Evolutionary conservation across 495 filamentous ascomycete species (phyloP).

Genomic region (Barbatosphaeria neglecta): DNA sequence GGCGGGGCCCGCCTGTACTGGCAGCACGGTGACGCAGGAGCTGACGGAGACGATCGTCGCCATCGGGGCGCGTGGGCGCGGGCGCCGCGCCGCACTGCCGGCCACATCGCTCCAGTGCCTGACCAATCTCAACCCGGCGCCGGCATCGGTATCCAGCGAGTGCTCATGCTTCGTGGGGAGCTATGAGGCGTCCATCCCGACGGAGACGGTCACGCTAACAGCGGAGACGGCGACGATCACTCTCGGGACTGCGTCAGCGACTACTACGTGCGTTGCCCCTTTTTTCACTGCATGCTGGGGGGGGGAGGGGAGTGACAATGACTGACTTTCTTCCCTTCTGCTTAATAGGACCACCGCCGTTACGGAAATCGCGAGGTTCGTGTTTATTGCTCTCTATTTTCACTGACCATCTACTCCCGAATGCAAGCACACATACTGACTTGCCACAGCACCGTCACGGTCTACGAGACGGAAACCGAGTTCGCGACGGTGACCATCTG

Average conservation of each 20-base stretch:
- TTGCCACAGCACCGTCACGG: not conserved
- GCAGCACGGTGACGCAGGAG: not conserved
- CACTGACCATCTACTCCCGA: not conserved
- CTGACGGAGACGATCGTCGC: not conserved
- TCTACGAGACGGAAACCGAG: not conserved
- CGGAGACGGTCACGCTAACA: not conserved
- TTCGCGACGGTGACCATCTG: not conserved
- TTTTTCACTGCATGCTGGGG: too few relatives aligned
- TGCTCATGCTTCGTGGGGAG: not conserved
- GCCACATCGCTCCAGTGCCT: not conserved
- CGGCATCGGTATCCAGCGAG: not conserved
- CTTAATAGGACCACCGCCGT: not conserved
- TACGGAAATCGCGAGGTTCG: not conserved
- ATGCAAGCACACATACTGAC: too few relatives aligned
- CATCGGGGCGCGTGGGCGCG: too few relatives aligned
- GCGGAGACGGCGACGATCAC: not conserved
- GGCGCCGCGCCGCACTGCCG: not conserved
- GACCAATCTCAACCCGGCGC: not conserved
- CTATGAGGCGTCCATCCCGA: not conserved
- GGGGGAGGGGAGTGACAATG: too few relatives aligned
- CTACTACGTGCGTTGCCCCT: not conserved
- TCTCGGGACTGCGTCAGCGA: not conserved
- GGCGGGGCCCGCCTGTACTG: too few relatives aligned
- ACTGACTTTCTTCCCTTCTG: too few relatives aligned
- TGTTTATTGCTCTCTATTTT: not conserved